Conservation (phyloP, 768 basidiomycete species). For the Podaxis sp. region DNA sequence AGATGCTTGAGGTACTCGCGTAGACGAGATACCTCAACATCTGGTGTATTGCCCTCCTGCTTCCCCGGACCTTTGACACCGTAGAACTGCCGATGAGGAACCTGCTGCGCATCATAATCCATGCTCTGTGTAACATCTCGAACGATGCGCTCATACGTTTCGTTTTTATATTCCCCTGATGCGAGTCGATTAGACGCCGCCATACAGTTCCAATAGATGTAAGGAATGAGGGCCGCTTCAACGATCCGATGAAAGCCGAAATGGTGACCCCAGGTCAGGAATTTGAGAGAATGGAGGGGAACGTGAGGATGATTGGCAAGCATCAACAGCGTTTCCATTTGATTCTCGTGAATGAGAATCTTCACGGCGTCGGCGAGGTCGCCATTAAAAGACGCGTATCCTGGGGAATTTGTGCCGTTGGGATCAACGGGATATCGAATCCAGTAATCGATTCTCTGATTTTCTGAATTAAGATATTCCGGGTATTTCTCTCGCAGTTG, state of each 20-base stretch:
- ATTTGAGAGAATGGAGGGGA: conserved; percentile 22
- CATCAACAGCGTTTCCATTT: conserved; percentile 27
- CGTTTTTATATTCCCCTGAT: conserved; percentile 22
- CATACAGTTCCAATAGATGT: conserved; percentile 33
- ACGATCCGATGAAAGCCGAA: conserved; percentile 28
- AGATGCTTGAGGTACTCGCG: conserved; percentile 30
- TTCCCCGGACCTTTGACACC: neutral
- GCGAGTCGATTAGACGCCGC: conserved; percentile 24
- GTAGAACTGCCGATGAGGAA: conserved; percentile 26
- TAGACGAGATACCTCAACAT: conserved; percentile 17
- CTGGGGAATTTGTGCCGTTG: neutral
- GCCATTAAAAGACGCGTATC: conserved; percentile 20
- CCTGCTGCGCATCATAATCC: conserved; percentile 28
- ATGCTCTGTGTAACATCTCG: conserved; percentile 11
- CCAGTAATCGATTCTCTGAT: conserved; percentile 31
- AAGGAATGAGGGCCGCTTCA: conserved; percentile 25
- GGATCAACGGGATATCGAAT: conserved; percentile 14
- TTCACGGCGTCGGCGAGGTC: conserved; percentile 31
- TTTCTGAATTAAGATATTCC: conserved; percentile 23
- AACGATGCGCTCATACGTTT: conserved; percentile 19
- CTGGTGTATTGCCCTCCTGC: neutral
- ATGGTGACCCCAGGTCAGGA: conserved; percentile 26
- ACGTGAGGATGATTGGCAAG: conserved; percentile 31
- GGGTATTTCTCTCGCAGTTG: conserved; percentile 24
- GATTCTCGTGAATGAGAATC: conserved; percentile 29